Base-by-base conservation (phyloP, 305 asterid species). In the Galium porrigens region DNA sequence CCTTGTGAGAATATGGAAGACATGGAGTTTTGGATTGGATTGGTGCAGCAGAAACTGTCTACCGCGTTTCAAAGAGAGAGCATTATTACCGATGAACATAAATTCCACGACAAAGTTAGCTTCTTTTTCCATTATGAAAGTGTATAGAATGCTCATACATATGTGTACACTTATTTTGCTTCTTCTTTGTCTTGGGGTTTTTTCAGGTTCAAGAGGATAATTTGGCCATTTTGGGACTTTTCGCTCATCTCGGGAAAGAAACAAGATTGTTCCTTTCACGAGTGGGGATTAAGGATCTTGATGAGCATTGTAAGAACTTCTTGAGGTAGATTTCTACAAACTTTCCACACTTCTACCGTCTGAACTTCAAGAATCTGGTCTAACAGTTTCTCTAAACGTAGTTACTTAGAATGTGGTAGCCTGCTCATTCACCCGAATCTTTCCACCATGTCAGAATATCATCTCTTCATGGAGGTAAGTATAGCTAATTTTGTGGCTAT, bases 381-480 rank as follows among this genome's bases (percentile, higher is more conserved):
- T 30, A 32, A 66, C 49, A 25, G 2, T 64, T 70, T 72, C 70
- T 52, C 41, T 44, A n/a, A 48, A 48, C 69, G 70, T 84, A 88
- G 94, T 78, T 80, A 86, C 82, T 77, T 88, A 67, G 96, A 86
- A 72, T 81, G 96, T n/a, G 85, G 96, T 68, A 70, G 87, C 73
- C 79, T 85, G 72, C 73, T 76, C 68, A 78, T 77, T 69, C 78
- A 84, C 79, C 92, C 89, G 1, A 81, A 84, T 75, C 83, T 86
- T 77, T 80, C 94, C 44, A 76, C 76, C 36, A 69, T 84, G 55
- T 75, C 92, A 0, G 72, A 78, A 68, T 83, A 88, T 79, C 96
- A 88, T 78, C 96, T 80, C 71, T 74, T 86, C 70, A 80, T 84
- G 86, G 96, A 86, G 89, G 96, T 88, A 54, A 72, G 48, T 41